Evolutionary conservation across 2,329 filamentous ascomycete species (phyloP).

Genomic region (Paecilomyces variotii): DNA sequence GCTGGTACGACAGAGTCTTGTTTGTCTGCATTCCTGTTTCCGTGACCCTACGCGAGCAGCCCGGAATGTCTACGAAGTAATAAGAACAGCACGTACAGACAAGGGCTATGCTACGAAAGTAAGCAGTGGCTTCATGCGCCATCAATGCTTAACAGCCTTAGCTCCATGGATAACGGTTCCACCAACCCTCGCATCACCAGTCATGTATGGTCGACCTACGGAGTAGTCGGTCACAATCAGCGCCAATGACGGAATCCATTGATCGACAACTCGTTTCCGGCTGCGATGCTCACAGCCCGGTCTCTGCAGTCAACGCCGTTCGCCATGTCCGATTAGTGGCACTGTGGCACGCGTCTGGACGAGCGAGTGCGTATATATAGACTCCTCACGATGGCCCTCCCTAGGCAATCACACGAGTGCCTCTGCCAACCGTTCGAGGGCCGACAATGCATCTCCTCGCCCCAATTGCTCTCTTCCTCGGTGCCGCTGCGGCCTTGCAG

Average conservation of each 20-base stretch:
- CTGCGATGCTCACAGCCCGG: background rate
- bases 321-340: background rate
- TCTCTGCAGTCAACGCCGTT: background rate
- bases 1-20: background rate
- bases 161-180: background rate
- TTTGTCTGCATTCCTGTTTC: background rate
- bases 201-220: background rate
- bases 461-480: background rate
- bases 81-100: background rate
- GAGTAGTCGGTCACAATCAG: background rate
- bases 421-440: background rate
- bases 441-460: background rate
- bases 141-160: background rate
- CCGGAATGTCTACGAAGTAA: background rate
- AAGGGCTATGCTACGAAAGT: background rate
- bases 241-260: background rate
- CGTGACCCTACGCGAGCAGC: background rate
- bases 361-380: background rate
- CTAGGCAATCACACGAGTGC: background rate
- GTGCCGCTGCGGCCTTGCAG: background rate
- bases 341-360: background rate
- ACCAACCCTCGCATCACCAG: background rate
- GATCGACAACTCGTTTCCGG: background rate
- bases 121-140: background rate
- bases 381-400: background rate